Base-by-base conservation (phyloP, 2,329 filamentous ascomycete genomes). In the Hypoxylon sp. region DNA sequence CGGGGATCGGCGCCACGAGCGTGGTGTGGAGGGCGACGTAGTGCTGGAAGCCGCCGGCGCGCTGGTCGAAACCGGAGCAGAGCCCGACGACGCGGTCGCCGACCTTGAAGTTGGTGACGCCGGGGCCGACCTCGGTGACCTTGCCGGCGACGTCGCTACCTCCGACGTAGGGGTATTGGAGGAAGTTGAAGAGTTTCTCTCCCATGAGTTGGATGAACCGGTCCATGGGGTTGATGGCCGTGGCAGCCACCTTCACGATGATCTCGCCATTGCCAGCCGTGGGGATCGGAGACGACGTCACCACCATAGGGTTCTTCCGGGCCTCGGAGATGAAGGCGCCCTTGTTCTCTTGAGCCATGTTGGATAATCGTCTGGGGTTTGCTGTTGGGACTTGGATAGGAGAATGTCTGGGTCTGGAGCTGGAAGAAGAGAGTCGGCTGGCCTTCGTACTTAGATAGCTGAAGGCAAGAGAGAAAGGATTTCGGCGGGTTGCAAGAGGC, bases 161-260 rank as follows among this genome's bases (percentile, higher is more conserved):
- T 15, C 72, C 62, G 18, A 72, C 60, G 4, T 54, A 64, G 1
- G 74, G 74, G 49, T 69, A 76, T 11, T 62, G 43, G 7, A 70
- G 54, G 46, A 47, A 64, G 18, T 56, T 37, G 15, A 68, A 60
- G 4, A 68, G 6, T 8, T 33, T 26, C 4, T 59, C 38, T 27
- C 66, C 69, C 1, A 60, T 13, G 6, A 54, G 64, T 47, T 77
- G 67, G 27, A 68, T 61, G 13, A 59, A 58, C 33, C 62, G 66
- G 52, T 76, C 73, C 10, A 74, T 31, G 63, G 68, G 55, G 71
- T 75, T 75, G 29, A 75, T 62, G 4, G 71, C 73, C 3, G 70
- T 49, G 6, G 70, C 69, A 11, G 50, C 49, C 23, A 69, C 69
- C 6, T 64, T 66, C 8, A 77, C 61, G 18, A 76, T 33, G 8